A percentile compares a stretch with the other conserved stretches of the same genome.
These are phyloP conservation scores for Agaricus blazei DNA, from an alignment of 768 basidiomycete genomes.

Conservation along the genomic window DNA sequence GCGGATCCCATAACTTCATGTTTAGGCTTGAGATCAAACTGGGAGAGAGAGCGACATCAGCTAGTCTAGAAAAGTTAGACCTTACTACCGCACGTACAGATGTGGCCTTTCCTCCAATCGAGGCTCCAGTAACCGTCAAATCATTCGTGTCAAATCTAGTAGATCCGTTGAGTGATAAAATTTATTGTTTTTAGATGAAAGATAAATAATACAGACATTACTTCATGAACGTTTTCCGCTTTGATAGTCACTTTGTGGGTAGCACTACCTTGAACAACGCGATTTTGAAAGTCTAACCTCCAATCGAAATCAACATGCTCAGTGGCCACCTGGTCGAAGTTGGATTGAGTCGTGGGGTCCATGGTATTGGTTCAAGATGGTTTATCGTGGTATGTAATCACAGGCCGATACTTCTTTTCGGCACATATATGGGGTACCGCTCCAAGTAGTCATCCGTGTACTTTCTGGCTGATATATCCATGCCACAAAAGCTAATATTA, in stretches of 20 bases:
- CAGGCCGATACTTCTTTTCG: no score
- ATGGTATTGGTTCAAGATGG: background rate
- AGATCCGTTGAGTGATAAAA: background rate
- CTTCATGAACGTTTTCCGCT: slow-evolving; percentile 47
- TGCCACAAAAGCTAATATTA: no score
- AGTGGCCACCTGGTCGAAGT: slow-evolving; percentile 65
- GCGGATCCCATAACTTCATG: slow-evolving; percentile 78
- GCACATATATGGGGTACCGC: no score
- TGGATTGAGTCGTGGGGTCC: slow-evolving; percentile 77
- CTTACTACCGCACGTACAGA: slow-evolving; percentile 33
- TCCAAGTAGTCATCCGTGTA: no score
- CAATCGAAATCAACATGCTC: slow-evolving; percentile 72
- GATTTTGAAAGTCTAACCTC: slow-evolving; percentile 65
- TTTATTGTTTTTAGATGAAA: background rate
- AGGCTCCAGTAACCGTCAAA: slow-evolving; percentile 51
- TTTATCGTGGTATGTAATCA: background rate
- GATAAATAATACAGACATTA: slow-evolving; percentile 41
- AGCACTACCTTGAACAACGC: slow-evolving; percentile 60
- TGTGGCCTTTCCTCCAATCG: slow-evolving; percentile 45
- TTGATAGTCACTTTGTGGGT: slow-evolving; percentile 56
- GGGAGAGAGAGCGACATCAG: background rate
- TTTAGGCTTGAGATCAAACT: slow-evolving; percentile 52
- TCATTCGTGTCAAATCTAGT: slow-evolving; percentile 71
- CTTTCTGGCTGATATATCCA: no score
- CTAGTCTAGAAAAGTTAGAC: slow-evolving; percentile 28